phyloP scores from a whole-genome alignment of 2,329 filamentous ascomycete species.

The Neofusicoccum umdonicola region DNA sequence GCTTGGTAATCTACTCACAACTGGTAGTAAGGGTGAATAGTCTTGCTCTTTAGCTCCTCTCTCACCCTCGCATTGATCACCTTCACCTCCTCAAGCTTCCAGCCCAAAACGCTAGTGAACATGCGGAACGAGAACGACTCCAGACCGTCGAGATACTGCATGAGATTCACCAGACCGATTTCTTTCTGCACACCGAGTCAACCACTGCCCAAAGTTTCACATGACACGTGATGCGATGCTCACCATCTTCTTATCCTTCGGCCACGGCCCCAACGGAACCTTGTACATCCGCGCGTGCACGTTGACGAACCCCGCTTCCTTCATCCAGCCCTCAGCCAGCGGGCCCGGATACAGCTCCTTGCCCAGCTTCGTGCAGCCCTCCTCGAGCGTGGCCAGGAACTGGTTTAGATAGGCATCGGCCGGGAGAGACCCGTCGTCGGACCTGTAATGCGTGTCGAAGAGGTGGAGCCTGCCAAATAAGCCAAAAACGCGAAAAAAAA shows the following conservation, averaged over 20 bases:
- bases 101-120: slow-evolving; percentile 41
- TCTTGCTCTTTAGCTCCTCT: slow-evolving; percentile 29
- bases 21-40: slow-evolving; percentile 31
- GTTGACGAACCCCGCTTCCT: slow-evolving; percentile 43
- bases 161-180: slow-evolving; percentile 32
- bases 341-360: slow-evolving; percentile 26
- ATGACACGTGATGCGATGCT: not conserved
- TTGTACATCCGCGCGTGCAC: slow-evolving; percentile 35
- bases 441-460: slow-evolving; percentile 42
- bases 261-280: slow-evolving; percentile 30
- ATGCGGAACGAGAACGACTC: slow-evolving; percentile 44
- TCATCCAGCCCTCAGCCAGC: slow-evolving; percentile 36
- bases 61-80: slow-evolving; percentile 35
- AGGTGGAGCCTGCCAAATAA: slow-evolving; percentile 37
- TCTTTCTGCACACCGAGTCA: not conserved
- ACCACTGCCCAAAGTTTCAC: no score
- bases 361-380: slow-evolving; percentile 17
- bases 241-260: slow-evolving; percentile 24
- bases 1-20: slow-evolving; percentile 22
- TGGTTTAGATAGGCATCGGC: slow-evolving; percentile 7
- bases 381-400: not conserved
- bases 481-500: no score
- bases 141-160: slow-evolving; percentile 42
- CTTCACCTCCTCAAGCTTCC: slow-evolving; percentile 45
- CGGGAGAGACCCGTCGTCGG: slow-evolving; percentile 34